Evolutionary conservation across 257 asterid species (phyloP), one percentile per base, ranked within the genome.

Genomic region (Ocimum tenuiflorum): DNA sequence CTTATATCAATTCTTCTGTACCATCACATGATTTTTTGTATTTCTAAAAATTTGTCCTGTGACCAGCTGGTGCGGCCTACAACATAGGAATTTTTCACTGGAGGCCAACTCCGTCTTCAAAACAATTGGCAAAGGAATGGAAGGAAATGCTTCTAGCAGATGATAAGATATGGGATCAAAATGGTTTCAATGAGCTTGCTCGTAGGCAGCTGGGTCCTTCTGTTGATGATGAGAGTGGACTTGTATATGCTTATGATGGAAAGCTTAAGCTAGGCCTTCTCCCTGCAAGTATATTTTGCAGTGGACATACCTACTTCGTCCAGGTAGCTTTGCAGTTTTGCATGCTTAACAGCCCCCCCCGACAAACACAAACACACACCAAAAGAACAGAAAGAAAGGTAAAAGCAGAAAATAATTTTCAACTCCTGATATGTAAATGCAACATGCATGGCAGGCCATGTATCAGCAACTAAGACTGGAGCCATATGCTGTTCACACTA

Each of bases 1-100:
- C n/a, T n/a, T n/a, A n/a, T n/a, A n/a, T n/a, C n/a, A n/a, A n/a
- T n/a, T n/a, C n/a, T 69, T 49, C 46, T 63, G 60, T 56, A 8
- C 43, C 47, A 33, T 52, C 49, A 13, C 35, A 19, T 63, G 65
- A 48, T 8, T 15, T 68, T 70, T 48, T 23, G 38, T 53, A n/a
- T n/a, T 45, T 8, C 2, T 24, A 27, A 13, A 31, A 23, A 19
- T 9, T 24, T 56, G 55, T 75, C 50, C 52, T 71, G 45, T 77
- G 77, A 49, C 73, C 80, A 88, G 96, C 88, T 67, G 95, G 91
- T 47, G 92, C 91, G 65, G 85, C 95, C 63, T 94, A 88, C 77
- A 94, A 90, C 76, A 91, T 94, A 27, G 99, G 99, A 67, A 91
- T 94, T 64, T 94, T 94, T 83, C 97, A 90, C 72, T 94, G 99